Base-by-base conservation (phyloP, 2,329 filamentous ascomycete genomes). In the Botrytis porri region DNA sequence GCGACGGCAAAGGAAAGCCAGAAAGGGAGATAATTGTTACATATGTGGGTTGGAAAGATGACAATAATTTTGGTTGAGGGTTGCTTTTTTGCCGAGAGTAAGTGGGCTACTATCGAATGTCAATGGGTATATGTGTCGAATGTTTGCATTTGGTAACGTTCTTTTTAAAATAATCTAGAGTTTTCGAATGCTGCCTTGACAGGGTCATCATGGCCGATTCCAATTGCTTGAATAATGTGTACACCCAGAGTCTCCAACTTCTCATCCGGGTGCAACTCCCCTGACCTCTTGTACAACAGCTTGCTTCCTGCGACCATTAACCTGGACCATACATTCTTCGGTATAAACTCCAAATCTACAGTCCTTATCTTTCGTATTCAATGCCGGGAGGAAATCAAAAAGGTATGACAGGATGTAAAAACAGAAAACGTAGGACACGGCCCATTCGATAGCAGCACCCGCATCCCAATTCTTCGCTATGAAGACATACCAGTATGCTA, bases 351-450 rank as follows among this genome's bases (percentile, higher is more conserved):
- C 70, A 60, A 69, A 72, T 22, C 70, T 72, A 37, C 54, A 39
- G n/a, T 61, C 63, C 63, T 61, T 69, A 4, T 37, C 37, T 72
- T 69, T 72, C 62, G 70, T 59, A 37, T 14, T 39, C 16, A 72
- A 48, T 45, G 93, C 93, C 0, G 95, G 95, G 75, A 92, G 87
- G 72, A 98, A 89, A 83, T 98, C 95, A 80, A 97, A 86, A 79
- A 91, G 87, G 84, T 96, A 98, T 75, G 92, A 94, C 75, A 95
- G 87, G 75, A 96, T 86, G 83, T 97, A 98, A 79, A 94, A 91
- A 73, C 92, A 92, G 84, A 95, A 98, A 80, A 97, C 85, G 79
- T 97, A 89, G 57, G 93, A 88, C 76, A 97, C 89, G 73, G 88
- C 80, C 88, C 88, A 90, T 83, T 98, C 95, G 48, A 97, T 82